phyloP scores from a whole-genome alignment of 148 eudicot species.

The Polygonum maritimum region DNA sequence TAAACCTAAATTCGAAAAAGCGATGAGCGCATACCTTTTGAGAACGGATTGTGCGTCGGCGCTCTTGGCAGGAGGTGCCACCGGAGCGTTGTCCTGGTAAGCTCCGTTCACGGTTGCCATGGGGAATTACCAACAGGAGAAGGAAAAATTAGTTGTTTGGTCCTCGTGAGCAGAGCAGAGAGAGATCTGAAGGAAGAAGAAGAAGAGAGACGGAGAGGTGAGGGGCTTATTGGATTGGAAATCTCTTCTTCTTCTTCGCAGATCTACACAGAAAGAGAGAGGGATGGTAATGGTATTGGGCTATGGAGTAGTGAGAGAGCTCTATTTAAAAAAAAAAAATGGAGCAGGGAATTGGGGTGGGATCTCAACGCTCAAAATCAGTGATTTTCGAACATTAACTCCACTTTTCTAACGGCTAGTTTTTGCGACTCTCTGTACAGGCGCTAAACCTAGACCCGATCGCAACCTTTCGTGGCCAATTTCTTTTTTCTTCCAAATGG shows the following conservation, averaged over 20 bases:
- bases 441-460: not conserved
- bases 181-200: conserved; percentile 14
- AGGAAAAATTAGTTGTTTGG: not conserved
- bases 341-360: not conserved
- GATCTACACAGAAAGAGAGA: not conserved
- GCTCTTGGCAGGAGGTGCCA: conserved; percentile 24
- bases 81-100: conserved; percentile 38
- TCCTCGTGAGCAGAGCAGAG: not conserved
- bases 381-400: conserved; percentile 25
- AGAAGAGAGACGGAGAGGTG: not conserved
- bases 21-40: conserved; percentile 39
- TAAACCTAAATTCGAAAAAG: not conserved
- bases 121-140: not conserved
- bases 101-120: conserved; percentile 39
- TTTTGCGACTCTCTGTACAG: not conserved
- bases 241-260: conserved; percentile 10
- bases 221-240: not conserved
- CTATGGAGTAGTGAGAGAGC: not conserved
- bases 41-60: conserved; percentile 85
- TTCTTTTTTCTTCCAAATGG: no score
- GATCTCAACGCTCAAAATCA: conserved; percentile 1
- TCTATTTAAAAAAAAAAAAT: no score
- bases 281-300: not conserved
- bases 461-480: no score
- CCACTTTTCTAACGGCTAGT: conserved; percentile 40